These are phyloP conservation scores for Malus sieversii DNA, from an alignment of 306 rosid genomes.

Conservation along the genomic window DNA sequence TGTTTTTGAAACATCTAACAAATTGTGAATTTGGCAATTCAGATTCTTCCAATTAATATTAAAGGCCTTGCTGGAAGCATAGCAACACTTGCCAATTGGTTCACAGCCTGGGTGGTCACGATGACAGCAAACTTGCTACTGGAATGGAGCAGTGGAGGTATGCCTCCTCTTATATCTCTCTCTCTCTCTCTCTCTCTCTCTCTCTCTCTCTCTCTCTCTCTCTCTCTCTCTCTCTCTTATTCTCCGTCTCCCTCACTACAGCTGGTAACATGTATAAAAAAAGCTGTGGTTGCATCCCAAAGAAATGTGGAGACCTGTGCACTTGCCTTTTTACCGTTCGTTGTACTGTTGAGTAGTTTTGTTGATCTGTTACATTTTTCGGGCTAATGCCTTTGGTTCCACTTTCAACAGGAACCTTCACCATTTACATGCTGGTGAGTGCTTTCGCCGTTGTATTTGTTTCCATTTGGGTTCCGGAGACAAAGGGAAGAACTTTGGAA, in stretches of 20 bases:
- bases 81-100: slow-evolving; percentile 95
- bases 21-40: slow-evolving; percentile 11
- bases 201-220: not conserved
- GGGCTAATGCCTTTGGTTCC: slow-evolving; percentile 7
- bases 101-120: slow-evolving; percentile 58
- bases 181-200: not conserved
- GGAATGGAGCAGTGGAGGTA: slow-evolving; percentile 87
- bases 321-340: not conserved
- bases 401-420: slow-evolving; percentile 71
- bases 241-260: not conserved
- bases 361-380: not conserved
- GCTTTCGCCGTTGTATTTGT: slow-evolving; percentile 63
- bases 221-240: not conserved
- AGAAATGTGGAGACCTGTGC: too few relatives aligned
- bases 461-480: slow-evolving; percentile 79
- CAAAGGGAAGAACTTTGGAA: slow-evolving; percentile 88
- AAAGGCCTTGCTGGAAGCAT: slow-evolving; percentile 93
- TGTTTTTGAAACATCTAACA: not conserved
- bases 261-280: not conserved
- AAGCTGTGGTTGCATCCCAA: not conserved
- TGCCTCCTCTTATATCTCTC: slow-evolving; percentile 10
- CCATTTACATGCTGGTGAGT: slow-evolving; percentile 54
- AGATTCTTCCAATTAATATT: slow-evolving; percentile 89
- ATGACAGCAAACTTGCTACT: slow-evolving; percentile 83
- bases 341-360: not conserved